phyloP scores from a whole-genome alignment of 441 rosid species.

The Metrosideros polymorpha region DNA sequence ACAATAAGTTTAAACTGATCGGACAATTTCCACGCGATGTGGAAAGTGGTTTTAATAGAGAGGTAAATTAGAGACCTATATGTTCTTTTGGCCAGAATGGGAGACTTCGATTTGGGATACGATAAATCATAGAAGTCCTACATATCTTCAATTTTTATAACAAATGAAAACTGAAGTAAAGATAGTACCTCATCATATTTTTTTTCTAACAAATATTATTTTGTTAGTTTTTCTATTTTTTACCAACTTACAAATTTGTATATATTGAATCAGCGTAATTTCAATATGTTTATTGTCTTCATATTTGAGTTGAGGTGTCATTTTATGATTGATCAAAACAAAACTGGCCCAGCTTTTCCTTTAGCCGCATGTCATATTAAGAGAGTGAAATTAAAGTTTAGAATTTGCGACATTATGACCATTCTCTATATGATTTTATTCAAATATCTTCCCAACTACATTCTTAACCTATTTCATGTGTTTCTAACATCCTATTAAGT shows the following conservation, averaged over 20 bases:
- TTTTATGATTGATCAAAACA: not conserved
- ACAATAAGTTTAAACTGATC: not conserved
- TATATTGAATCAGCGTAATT: not conserved
- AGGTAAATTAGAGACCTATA: not conserved
- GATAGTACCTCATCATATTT: not conserved
- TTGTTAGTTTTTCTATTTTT: not conserved
- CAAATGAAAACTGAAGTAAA: not conserved
- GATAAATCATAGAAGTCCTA: not conserved
- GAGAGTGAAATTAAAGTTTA: not conserved
- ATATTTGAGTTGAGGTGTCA: not conserved
- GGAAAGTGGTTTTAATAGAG: not conserved
- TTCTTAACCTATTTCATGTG: not conserved
- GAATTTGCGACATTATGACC: not conserved
- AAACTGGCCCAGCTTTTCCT: not conserved
- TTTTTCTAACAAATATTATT: not conserved
- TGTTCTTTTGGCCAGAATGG: not conserved
- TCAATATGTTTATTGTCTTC: not conserved
- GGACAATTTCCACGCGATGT: not conserved
- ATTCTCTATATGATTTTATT: not conserved
- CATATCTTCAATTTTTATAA: not conserved
- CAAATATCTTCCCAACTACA: not conserved
- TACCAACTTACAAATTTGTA: not conserved
- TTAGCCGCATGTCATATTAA: not conserved
- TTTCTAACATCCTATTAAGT: not conserved
- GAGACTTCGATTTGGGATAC: not conserved